Conservation (phyloP, 441 rosid genomes). For the Lepidium campestre region DNA sequence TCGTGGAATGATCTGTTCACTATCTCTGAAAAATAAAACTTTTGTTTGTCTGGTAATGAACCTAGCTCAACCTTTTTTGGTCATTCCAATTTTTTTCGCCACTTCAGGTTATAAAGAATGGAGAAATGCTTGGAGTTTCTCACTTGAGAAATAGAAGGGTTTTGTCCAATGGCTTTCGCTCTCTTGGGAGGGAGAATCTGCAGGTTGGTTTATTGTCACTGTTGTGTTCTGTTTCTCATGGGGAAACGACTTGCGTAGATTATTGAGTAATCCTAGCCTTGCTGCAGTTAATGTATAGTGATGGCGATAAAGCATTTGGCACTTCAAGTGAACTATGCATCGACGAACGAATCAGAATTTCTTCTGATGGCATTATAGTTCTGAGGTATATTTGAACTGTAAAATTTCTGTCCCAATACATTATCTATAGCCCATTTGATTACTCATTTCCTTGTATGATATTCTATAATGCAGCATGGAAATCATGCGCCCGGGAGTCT, state of each 20-base stretch:
- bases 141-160: conserved; percentile 92
- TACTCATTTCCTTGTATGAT: conserved; percentile 15
- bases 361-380: conserved; percentile 91
- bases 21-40: background rate
- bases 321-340: conserved; percentile 87
- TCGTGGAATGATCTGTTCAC: background rate
- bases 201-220: conserved; percentile 48
- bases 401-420: background rate
- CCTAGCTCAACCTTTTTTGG: background rate
- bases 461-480: conserved; percentile 67
- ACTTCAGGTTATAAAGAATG: conserved; percentile 88
- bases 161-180: conserved; percentile 83
- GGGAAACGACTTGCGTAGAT: conserved; percentile 11
- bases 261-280: conserved; percentile 20
- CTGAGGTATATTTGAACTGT: conserved; percentile 49
- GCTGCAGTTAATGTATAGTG: conserved; percentile 91
- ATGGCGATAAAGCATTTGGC: conserved; percentile 97
- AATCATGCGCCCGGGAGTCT: conserved; percentile 60
- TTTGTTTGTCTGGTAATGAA: background rate
- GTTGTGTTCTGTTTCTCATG: background rate
- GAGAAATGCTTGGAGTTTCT: conserved; percentile 99
- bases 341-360: conserved; percentile 86
- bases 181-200: conserved; percentile 89
- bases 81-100: background rate
- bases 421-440: background rate